These are phyloP conservation scores for Imleria badia DNA, from an alignment of 768 basidiomycete genomes.

Conservation along the genomic window DNA sequence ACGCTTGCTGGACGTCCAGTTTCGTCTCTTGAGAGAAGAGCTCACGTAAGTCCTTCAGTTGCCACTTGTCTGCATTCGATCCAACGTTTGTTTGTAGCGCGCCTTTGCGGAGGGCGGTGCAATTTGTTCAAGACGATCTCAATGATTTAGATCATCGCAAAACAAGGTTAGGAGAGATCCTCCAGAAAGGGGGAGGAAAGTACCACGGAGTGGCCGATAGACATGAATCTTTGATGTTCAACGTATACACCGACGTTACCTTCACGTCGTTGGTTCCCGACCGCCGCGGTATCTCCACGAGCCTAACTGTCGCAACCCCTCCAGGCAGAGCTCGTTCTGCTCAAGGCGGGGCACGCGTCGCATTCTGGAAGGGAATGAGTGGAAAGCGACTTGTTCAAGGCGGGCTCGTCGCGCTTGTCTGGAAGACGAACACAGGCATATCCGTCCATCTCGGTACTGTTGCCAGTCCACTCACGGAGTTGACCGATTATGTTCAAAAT, in stretches of 20 bases:
- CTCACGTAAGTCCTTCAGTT: conserved; percentile 46
- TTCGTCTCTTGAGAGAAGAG: conserved; percentile 73
- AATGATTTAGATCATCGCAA: conserved; percentile 9
- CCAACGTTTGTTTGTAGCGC: conserved; percentile 37
- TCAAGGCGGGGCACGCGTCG: conserved; percentile 38
- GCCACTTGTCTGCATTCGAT: not conserved
- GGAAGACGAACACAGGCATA: conserved; percentile 34
- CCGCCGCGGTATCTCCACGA: conserved; percentile 50
- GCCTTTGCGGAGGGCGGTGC: conserved; percentile 50
- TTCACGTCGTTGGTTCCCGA: conserved; percentile 51
- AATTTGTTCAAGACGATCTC: conserved; percentile 49
- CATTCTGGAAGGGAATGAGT: conserved; percentile 62
- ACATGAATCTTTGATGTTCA: conserved; percentile 56
- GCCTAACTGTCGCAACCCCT: conserved; percentile 50
- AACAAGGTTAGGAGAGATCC: conserved; percentile 46
- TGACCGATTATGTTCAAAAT: conserved; percentile 43
- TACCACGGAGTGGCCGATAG: conserved; percentile 46
- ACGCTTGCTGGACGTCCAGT: conserved; percentile 69
- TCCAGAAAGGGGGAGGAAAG: conserved; percentile 55
- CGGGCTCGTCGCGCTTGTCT: conserved; percentile 61
- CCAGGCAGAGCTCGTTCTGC: conserved; percentile 51
- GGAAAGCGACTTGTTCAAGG: conserved; percentile 61
- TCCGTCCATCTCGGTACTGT: conserved; percentile 58
- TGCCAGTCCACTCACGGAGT: conserved; percentile 41
- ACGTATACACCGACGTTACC: conserved; percentile 54